These are phyloP conservation scores for Bipolaris oryzae DNA, from an alignment of 2,329 filamentous ascomycete genomes.

Conservation along the genomic window DNA sequence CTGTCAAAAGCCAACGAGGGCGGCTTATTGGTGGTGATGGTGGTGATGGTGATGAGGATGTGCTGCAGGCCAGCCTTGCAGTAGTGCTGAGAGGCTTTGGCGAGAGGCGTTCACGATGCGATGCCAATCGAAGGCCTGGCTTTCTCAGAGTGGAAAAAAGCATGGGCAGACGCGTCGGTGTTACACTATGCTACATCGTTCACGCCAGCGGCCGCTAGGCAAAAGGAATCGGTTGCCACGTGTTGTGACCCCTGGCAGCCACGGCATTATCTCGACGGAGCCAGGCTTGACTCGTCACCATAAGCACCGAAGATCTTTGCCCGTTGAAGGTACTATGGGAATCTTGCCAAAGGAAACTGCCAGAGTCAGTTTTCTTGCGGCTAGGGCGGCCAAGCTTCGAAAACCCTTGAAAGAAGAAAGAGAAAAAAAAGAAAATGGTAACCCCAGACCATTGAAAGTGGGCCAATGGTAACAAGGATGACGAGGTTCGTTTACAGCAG, in stretches of 20 bases:
- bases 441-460: constrained; percentile 14
- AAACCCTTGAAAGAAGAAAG: neutral
- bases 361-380: constrained; percentile 19
- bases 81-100: constrained; percentile 17
- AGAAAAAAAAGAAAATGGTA: neutral
- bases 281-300: constrained; percentile 38
- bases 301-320: constrained; percentile 32
- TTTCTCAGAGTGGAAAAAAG: constrained; percentile 1
- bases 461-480: constrained; percentile 26
- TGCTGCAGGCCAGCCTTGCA: constrained; percentile 23
- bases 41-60: too few relatives aligned
- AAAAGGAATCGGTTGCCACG: constrained; percentile 41
- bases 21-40: too few relatives aligned
- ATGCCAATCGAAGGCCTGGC: neutral
- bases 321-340: constrained; percentile 15
- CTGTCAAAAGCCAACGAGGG: too few relatives aligned
- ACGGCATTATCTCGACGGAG: constrained; percentile 34
- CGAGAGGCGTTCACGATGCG: constrained; percentile 6
- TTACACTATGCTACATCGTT: constrained; percentile 25
- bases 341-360: constrained; percentile 18
- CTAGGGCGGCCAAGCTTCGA: constrained; percentile 14
- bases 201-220: constrained; percentile 41
- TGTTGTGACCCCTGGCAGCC: constrained; percentile 32
- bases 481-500: constrained; percentile 26
- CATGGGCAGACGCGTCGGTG: constrained; percentile 14